These are phyloP conservation scores for Ambrosia artemisiifolia DNA, from an alignment of 129 eudicot genomes.

Conservation along the genomic window DNA sequence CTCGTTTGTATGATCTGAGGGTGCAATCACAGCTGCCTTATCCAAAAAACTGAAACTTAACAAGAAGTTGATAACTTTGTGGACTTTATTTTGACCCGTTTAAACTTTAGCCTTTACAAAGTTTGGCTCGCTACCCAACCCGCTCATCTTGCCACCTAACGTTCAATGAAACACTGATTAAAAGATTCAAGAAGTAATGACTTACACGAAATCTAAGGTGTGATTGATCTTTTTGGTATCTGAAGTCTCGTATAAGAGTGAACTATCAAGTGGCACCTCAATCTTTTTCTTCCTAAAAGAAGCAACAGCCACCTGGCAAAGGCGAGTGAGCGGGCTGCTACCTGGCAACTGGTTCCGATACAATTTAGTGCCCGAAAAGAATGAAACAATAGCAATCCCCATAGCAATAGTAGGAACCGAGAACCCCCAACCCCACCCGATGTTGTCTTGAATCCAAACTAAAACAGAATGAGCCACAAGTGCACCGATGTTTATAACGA, in stretches of 20 bases:
- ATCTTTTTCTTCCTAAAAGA: slow-evolving; percentile 44
- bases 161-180: neutral
- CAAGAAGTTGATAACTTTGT: neutral
- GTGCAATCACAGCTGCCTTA: slow-evolving; percentile 60
- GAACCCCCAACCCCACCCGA: slow-evolving; percentile 76
- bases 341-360: slow-evolving; percentile 62
- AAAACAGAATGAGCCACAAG: slow-evolving; percentile 53
- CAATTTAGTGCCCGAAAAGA: slow-evolving; percentile 50
- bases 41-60: slow-evolving; percentile 50
- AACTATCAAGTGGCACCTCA: slow-evolving; percentile 47
- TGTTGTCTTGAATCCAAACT: slow-evolving; percentile 66
- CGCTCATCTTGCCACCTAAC: neutral
- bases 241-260: slow-evolving; percentile 41
- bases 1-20: slow-evolving; percentile 38
- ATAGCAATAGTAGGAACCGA: slow-evolving; percentile 54
- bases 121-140: neutral
- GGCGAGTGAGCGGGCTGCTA: slow-evolving; percentile 62
- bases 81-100: neutral
- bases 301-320: slow-evolving; percentile 66
- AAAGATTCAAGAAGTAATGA: neutral
- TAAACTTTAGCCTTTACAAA: neutral
- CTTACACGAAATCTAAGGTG: slow-evolving; percentile 49
- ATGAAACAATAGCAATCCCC: slow-evolving; percentile 48
- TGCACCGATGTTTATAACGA: slow-evolving; percentile 56
- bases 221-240: slow-evolving; percentile 58